Base-by-base conservation (phyloP, 768 basidiomycete species). In the Mycena haematopus region DNA sequence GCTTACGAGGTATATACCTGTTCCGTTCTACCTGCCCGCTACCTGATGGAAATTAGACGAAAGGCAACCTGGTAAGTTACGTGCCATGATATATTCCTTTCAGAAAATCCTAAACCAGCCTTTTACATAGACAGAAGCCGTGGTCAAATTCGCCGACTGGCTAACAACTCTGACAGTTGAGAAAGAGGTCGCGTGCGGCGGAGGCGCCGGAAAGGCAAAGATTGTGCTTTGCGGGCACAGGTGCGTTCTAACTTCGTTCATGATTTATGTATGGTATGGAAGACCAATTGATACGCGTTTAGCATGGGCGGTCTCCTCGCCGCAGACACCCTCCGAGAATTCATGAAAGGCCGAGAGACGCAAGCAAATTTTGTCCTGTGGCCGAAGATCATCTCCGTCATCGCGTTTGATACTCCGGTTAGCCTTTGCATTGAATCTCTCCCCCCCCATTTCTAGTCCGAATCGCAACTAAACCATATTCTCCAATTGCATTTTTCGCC, bases 241-340 rank as follows among this genome's bases (percentile, higher is more conserved):
- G 92, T 88, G 61, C 47, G 80, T 68, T 45, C 9, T 22, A 14
- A 27, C 29, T 29, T 17, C n/a, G 4, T 25, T 7, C 6, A 25
- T 38, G 27, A 14, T 33, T 13, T 24, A 1, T 42, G 51, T 13
- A 21, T 19, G 57, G 24, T 62, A 27, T 33, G 31, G 6, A 33
- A 6, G 11, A 35, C n/a, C 42, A 35, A 60, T n/a, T 6, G 1
- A 40, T 3, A 7, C 4, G 17, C 2, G n/a, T 27, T n/a, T 22
- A 96, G 95, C 71, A 97, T 97, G 95, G 95, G 95, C 22, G 95
- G 95, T 2, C 77, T 97, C 22, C 82, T 98, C 2, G 90, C 90
- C 27, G 93, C 95, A 2, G 96, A 98, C 69, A 85, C 91, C 5
- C 75, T 95, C 31, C 74, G 89, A 27, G 90, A 88, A 70, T 91